Percentiles rank a stretch among this genome's conserved stretches.
Evolutionary conservation across 345 rosid species (phyloP).

Genomic region (Arabidopsis arenosa): DNA sequence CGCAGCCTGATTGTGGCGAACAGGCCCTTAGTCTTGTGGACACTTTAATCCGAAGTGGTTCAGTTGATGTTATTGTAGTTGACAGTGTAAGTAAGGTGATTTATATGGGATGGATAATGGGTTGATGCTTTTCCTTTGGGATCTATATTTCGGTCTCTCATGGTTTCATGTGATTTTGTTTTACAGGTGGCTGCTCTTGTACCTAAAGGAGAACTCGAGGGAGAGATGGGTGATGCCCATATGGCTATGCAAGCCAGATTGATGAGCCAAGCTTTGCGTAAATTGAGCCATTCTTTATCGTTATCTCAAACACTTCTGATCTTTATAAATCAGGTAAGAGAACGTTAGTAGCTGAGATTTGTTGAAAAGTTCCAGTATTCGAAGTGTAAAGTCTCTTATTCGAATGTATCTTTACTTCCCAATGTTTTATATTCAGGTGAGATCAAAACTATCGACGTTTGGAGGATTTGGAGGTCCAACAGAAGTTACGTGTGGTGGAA

Average conservation of each 20-base stretch:
- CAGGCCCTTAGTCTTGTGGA: constrained; percentile 98
- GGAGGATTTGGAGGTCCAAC: constrained; percentile 93
- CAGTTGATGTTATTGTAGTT: constrained; percentile 94
- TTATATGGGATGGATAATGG: constrained; percentile 2
- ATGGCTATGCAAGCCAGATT: constrained; percentile 99
- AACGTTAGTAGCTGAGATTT: not conserved
- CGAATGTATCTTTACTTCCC: not conserved
- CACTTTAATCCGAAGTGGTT: constrained; percentile 88
- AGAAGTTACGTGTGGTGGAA: constrained; percentile 99
- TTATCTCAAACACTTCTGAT: constrained; percentile 77
- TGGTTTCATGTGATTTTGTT: constrained; percentile 15
- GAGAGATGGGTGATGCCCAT: constrained; percentile 99
- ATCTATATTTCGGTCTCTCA: constrained; percentile 11
- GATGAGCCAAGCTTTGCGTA: constrained; percentile 99
- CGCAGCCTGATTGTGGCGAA: constrained; percentile 99
- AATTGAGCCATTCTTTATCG: constrained; percentile 90
- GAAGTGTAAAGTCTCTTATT: constrained; percentile 7
- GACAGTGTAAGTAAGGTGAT: constrained; percentile 83
- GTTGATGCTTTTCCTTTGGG: not conserved
- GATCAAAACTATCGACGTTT: constrained; percentile 88
- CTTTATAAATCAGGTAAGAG: constrained; percentile 81
- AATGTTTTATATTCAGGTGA: constrained; percentile 55
- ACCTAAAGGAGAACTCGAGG: constrained; percentile 97
- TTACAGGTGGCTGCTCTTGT: constrained; percentile 98
- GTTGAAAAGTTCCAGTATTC: not conserved